These are phyloP conservation scores for Cunninghamia lanceolata DNA, from an alignment of 75 land plant species.

Conservation along the genomic window DNA sequence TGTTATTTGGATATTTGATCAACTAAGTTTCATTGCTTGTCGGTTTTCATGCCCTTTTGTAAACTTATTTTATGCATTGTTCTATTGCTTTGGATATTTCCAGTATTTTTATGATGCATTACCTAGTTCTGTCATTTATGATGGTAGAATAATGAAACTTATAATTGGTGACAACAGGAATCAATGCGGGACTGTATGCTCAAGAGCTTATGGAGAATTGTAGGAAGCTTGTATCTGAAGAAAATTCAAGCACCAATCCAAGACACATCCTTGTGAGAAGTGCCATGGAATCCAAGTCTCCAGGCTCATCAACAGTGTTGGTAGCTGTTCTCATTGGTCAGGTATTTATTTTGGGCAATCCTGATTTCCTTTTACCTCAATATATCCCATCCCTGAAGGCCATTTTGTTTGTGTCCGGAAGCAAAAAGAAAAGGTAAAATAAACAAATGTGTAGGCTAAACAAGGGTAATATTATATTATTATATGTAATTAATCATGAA, in stretches of 20 bases:
- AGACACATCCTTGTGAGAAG: conserved; percentile 45
- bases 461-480: neutral
- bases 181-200: conserved; percentile 74
- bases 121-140: neutral
- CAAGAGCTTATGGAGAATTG: conserved; percentile 82
- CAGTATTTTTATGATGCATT: neutral
- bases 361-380: neutral
- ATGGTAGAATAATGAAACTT: neutral
- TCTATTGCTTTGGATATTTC: neutral
- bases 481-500: neutral
- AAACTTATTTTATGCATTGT: neutral
- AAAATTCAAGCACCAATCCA: conserved; percentile 27
- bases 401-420: neutral
- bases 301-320: conserved; percentile 72
- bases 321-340: conserved; percentile 66
- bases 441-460: neutral
- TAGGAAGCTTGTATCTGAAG: conserved; percentile 38
- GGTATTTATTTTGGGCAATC: conserved; percentile 24
- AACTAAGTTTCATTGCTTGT: neutral
- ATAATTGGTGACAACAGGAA: conserved; percentile 38
- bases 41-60: neutral
- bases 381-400: neutral
- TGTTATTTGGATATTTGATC: neutral
- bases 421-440: neutral
- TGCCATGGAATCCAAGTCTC: conserved; percentile 49